Evolutionary conservation across 805 yeast genomes (phyloP).

Genomic region (Metschnikowia amazonensis): DNA sequence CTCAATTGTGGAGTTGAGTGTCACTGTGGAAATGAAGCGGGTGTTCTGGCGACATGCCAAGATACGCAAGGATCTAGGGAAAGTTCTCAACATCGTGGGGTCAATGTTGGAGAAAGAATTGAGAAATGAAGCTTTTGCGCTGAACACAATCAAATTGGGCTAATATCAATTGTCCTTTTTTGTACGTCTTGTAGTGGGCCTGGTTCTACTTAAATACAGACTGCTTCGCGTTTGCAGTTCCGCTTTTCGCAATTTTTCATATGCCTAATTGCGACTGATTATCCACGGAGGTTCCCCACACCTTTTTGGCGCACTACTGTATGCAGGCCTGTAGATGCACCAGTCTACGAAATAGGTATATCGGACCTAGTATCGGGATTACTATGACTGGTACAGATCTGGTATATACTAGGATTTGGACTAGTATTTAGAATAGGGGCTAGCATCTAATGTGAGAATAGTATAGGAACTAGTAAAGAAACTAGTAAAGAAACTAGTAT

Average conservation of each 20-base stretch:
- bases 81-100: constrained; percentile 12
- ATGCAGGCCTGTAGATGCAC: neutral
- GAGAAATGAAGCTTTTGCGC: neutral
- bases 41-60: constrained; percentile 6
- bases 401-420: no score
- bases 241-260: constrained; percentile 14
- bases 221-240: constrained; percentile 15
- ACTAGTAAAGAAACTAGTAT: no score
- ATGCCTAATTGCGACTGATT: constrained; percentile 2
- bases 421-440: no score
- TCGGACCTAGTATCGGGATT: neutral
- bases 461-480: no score
- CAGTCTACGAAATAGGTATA: neutral
- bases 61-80: constrained; percentile 8
- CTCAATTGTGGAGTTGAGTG: constrained; percentile 29
- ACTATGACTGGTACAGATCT: no score
- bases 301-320: neutral
- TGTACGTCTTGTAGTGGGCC: neutral
- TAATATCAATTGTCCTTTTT: neutral
- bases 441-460: no score
- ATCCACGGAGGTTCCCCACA: constrained; percentile 7
- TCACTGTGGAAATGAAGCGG: constrained; percentile 13
- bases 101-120: neutral
- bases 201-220: neutral
- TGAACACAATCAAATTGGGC: neutral